Evolutionary conservation across 2,329 filamentous ascomycete genomes (phyloP).

Genomic region (Fusarium buharicum): DNA sequence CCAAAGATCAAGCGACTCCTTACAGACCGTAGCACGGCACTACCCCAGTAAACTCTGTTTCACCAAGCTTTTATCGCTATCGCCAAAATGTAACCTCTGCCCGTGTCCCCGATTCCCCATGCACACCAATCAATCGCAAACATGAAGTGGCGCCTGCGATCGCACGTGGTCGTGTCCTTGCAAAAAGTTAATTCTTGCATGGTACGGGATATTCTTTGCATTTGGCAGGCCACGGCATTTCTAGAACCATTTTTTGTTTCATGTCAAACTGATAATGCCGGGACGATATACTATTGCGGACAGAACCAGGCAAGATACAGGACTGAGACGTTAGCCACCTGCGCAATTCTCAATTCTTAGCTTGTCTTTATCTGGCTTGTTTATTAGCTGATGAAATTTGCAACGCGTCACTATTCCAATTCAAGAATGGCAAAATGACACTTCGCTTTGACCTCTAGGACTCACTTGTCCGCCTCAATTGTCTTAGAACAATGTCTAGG

Average conservation of each 20-base stretch:
- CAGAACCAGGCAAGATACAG: not conserved
- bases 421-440: not conserved
- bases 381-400: too few relatives aligned
- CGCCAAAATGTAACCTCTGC: not conserved
- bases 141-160: slow-evolving; percentile 15
- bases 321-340: slow-evolving; percentile 1
- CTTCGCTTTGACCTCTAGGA: slow-evolving; percentile 7
- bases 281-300: not conserved
- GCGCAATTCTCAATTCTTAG: too few relatives aligned
- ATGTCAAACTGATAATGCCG: not conserved
- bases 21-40: too few relatives aligned
- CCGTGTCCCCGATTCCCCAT: not conserved
- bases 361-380: too few relatives aligned
- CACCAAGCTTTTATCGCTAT: not conserved
- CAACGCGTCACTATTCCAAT: too few relatives aligned
- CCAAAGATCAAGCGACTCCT: too few relatives aligned
- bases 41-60: too few relatives aligned
- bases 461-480: not conserved
- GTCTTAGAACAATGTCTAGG: slow-evolving; percentile 5
- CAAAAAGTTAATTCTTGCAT: slow-evolving; percentile 16
- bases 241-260: slow-evolving; percentile 11
- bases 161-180: slow-evolving; percentile 25
- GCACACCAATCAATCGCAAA: slow-evolving; percentile 1
- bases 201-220: too few relatives aligned
- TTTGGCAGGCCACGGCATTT: too few relatives aligned